phyloP scores from a whole-genome alignment of 257 asterid genomes.

The Euphrasia confusa region DNA sequence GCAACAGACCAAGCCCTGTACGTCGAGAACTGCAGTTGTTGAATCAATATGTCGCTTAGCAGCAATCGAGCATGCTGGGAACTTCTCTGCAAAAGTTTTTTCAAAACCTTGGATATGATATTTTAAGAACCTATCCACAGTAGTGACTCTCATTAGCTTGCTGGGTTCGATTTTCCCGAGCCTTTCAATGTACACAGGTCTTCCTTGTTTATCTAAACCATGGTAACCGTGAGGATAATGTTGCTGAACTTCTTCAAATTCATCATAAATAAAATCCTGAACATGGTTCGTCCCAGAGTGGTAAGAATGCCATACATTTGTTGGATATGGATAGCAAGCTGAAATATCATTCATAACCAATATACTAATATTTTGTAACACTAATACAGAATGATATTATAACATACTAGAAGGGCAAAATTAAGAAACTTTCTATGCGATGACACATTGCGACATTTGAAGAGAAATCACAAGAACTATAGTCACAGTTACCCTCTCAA shows the following conservation, averaged over 20 bases:
- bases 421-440: no score
- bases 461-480: slow-evolving; percentile 20
- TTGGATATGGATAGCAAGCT: slow-evolving; percentile 18
- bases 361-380: no score
- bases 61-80: slow-evolving; percentile 91
- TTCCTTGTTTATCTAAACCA: slow-evolving; percentile 91
- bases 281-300: slow-evolving; percentile 21
- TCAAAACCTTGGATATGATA: slow-evolving; percentile 95
- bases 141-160: slow-evolving; percentile 82
- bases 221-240: slow-evolving; percentile 96
- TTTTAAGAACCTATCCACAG: slow-evolving; percentile 80
- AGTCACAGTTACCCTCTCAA: slow-evolving; percentile 7
- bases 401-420: no score
- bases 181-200: slow-evolving; percentile 91
- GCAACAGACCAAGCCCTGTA: slow-evolving; percentile 83
- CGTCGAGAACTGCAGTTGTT: slow-evolving; percentile 81
- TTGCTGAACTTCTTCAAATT: slow-evolving; percentile 67
- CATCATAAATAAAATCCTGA: slow-evolving; percentile 86
- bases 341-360: slow-evolving; percentile 4
- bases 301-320: slow-evolving; percentile 22
- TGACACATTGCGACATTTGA: neutral
- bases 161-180: slow-evolving; percentile 82
- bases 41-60: slow-evolving; percentile 89
- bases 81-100: slow-evolving; percentile 64
- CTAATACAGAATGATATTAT: no score